Percentiles rank a stretch among this genome's conserved stretches.
Evolutionary conservation across 495 filamentous ascomycete species (phyloP).

Genomic region (Trichoderma orchidacearum): DNA sequence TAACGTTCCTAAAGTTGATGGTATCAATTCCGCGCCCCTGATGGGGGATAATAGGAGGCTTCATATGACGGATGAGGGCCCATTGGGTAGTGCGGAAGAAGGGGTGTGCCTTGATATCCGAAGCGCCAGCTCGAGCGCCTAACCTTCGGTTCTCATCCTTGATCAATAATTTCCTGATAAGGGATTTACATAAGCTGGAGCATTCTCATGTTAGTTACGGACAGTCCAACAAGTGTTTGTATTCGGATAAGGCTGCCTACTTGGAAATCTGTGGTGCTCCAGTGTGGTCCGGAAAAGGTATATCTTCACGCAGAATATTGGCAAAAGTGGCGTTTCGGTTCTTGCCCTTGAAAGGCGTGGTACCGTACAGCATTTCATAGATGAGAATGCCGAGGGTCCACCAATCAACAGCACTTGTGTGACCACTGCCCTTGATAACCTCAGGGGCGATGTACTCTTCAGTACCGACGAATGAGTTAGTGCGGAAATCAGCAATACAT

Average conservation of each 20-base stretch:
- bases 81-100: constrained; percentile 95
- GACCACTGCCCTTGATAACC: constrained; percentile 96
- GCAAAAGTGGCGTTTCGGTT: constrained; percentile 96
- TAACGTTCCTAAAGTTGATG: constrained; percentile 92
- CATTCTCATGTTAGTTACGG: constrained; percentile 8
- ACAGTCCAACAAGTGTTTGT: background rate
- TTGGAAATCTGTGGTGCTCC: constrained; percentile 78
- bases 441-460: constrained; percentile 98
- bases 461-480: constrained; percentile 95
- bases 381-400: constrained; percentile 96
- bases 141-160: constrained; percentile 95
- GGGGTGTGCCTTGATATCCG: constrained; percentile 89
- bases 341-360: constrained; percentile 98
- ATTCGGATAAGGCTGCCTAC: constrained; percentile 38
- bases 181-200: constrained; percentile 77
- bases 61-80: constrained; percentile 94
- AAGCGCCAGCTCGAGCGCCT: constrained; percentile 86
- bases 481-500: constrained; percentile 95
- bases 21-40: constrained; percentile 88
- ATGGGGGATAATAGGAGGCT: constrained; percentile 94
- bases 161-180: constrained; percentile 93
- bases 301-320: constrained; percentile 91
- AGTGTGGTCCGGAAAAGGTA: constrained; percentile 81
- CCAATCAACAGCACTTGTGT: constrained; percentile 98
- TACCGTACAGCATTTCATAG: constrained; percentile 98